Base-by-base conservation (phyloP, 495 filamentous ascomycete species). In the Talaromyces adpressus region DNA sequence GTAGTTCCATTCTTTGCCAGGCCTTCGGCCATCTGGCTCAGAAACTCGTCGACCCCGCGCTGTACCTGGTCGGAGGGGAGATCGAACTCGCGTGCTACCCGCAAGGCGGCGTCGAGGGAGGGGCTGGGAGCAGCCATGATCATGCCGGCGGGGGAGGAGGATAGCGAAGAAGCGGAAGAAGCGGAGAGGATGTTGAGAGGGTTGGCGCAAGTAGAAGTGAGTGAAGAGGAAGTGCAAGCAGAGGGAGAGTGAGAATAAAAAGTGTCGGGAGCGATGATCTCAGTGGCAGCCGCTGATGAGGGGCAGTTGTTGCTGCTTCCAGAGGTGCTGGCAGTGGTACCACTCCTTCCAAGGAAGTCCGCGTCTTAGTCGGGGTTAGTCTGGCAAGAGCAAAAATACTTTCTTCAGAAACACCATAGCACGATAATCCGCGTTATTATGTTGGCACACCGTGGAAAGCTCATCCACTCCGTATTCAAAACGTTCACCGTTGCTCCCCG, bases 1-100 rank as follows among this genome's bases (percentile, higher is more conserved):
- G 88, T 90, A 3, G 90, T 85, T 54, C 87, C 87, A 68, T 91
- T 84, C 71, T 90, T 88, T 54, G 85, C 73, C 70, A 95, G 75
- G n/a, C 91, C 94, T 82, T 95, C 90, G 61, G 87, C 86, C 84
- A 96, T 91, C 80, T 97, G 84, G 63, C 82, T 79, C 56, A 96
- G 84, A 68, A 96, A 98, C 69, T 96, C 91, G 56, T 85, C 81
- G 56, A 96, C 91, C 23, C 84, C 90, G 70, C 84, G 86, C 66
- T 88, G 87, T 63, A 97, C 85, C 74, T 93, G 83, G 30, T 90
- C 85, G 45, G 90, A 82, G 63, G 85, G 79, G 78, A 91, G 96
- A 16, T 96, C 91, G 73, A 98, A 98, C 73, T 95, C 85, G 64
- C 81, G 82, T 64, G 90, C 90, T 65, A 98, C 87, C 69, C 81